A percentile compares a stretch with the other conserved stretches of the same genome.
Evolutionary conservation across 2,329 filamentous ascomycete species (phyloP).

Genomic region (Epichloe hybrida): DNA sequence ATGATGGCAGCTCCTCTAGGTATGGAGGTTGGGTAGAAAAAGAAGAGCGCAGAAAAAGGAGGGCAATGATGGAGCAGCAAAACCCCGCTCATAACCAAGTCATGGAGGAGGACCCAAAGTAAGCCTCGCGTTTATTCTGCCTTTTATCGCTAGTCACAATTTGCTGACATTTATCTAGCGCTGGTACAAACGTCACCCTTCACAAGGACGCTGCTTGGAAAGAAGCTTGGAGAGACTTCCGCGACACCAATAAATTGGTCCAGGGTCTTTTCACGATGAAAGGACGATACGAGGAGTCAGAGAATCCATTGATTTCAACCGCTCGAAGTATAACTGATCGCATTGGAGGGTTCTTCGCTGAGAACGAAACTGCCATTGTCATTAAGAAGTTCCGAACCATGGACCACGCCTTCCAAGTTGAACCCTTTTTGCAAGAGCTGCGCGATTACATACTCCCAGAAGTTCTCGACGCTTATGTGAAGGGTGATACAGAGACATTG

Average conservation of each 20-base stretch:
- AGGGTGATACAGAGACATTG: slow-evolving; percentile 79
- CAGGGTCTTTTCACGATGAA: slow-evolving; percentile 81
- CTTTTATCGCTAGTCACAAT: neutral
- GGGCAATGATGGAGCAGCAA: slow-evolving; percentile 60
- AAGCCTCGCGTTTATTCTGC: slow-evolving; percentile 16
- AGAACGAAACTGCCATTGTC: slow-evolving; percentile 94
- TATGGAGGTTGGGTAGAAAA: slow-evolving; percentile 97
- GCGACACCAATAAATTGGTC: slow-evolving; percentile 76
- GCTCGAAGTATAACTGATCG: slow-evolving; percentile 88
- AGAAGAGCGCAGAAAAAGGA: slow-evolving; percentile 72
- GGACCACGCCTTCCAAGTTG: slow-evolving; percentile 88
- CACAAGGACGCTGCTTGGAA: slow-evolving; percentile 98
- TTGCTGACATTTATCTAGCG: slow-evolving; percentile 37
- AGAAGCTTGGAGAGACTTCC: slow-evolving; percentile 95
- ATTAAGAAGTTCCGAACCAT: slow-evolving; percentile 97
- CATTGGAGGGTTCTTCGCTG: slow-evolving; percentile 90
- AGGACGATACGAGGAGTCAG: slow-evolving; percentile 83
- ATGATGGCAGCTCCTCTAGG: slow-evolving; percentile 88
- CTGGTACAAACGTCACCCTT: slow-evolving; percentile 83
- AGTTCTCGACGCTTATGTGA: slow-evolving; percentile 94
- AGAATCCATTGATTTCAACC: slow-evolving; percentile 88
- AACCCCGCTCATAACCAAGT: slow-evolving; percentile 40
- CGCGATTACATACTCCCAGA: slow-evolving; percentile 96
- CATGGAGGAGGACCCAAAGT: slow-evolving; percentile 78
- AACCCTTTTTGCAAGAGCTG: slow-evolving; percentile 88